Evolutionary conservation across 768 basidiomycete genomes (phyloP).

Genomic region (Serendipita sp.): DNA sequence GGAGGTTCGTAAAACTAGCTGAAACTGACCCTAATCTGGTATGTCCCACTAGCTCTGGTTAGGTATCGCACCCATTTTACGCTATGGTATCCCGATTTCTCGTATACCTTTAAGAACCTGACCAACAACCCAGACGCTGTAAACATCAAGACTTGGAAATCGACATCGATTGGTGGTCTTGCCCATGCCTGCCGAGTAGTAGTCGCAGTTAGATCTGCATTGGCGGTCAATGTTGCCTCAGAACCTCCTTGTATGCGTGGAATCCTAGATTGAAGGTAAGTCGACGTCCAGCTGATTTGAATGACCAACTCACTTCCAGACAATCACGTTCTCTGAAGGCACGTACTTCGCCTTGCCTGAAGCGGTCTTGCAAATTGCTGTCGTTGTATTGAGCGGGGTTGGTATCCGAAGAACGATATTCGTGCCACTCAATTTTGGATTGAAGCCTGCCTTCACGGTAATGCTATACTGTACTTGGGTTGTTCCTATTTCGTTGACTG

Average conservation of each 20-base stretch:
- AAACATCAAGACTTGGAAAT: constrained; percentile 99
- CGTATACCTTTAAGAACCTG: constrained; percentile 94
- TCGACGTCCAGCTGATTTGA: background rate
- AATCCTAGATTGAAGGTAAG: constrained; percentile 31
- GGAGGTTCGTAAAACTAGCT: background rate
- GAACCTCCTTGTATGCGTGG: constrained; percentile 84
- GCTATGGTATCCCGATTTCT: constrained; percentile 86
- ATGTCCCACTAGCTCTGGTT: constrained; percentile 82
- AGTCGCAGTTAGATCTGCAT: constrained; percentile 70
- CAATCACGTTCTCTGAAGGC: constrained; percentile 85
- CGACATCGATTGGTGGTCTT: constrained; percentile 91
- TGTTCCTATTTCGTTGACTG: constrained; percentile 85
- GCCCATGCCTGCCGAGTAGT: constrained; percentile 95
- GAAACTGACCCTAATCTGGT: constrained; percentile 70
- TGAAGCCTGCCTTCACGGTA: constrained; percentile 77
- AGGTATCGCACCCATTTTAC: constrained; percentile 94
- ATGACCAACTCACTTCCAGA: constrained; percentile 76
- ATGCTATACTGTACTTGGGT: constrained; percentile 82
- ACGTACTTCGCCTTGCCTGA: constrained; percentile 95
- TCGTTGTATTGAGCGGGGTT: constrained; percentile 87
- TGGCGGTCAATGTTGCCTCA: constrained; percentile 72
- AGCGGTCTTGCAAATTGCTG: constrained; percentile 79
- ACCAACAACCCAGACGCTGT: constrained; percentile 92
- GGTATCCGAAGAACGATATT: constrained; percentile 88
- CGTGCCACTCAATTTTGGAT: constrained; percentile 81